phyloP scores from a whole-genome alignment of 2,329 filamentous ascomycete genomes.

The Pestalotiopsis fici region DNA sequence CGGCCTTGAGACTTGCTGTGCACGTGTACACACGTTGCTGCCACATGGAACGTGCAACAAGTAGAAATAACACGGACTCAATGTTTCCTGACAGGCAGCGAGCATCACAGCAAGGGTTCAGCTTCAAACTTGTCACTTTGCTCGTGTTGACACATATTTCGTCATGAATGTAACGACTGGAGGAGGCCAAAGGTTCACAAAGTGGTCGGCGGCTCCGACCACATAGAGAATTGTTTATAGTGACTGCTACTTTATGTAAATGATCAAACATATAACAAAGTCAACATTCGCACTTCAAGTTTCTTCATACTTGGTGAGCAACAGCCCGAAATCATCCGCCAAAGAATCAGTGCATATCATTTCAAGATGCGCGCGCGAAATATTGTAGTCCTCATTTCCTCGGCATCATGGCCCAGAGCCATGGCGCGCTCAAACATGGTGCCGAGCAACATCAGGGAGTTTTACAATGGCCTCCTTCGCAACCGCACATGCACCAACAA shows the following conservation, averaged over 20 bases:
- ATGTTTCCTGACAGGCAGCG: accelerated
- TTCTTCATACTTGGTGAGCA: too few species aligned
- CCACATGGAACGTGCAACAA: not conserved
- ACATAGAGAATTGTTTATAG: not conserved
- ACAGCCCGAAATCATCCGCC: not conserved
- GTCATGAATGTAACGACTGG: not conserved
- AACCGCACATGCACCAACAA: conserved; percentile 29
- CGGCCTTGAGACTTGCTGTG: not conserved
- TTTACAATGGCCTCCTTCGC: conserved; percentile 31
- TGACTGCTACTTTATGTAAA: not conserved
- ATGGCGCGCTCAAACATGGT: conserved; percentile 7
- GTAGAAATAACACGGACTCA: not conserved
- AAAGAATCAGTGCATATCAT: not conserved
- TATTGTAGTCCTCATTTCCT: not conserved
- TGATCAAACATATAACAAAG: not conserved
- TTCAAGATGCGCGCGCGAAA: not conserved
- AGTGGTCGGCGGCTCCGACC: not conserved
- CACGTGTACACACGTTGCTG: not conserved
- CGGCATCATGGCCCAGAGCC: not conserved
- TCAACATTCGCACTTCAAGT: too few species aligned
- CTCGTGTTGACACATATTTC: not conserved
- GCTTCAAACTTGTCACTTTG: not conserved
- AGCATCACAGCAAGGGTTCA: not conserved
- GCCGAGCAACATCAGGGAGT: conserved; percentile 24
- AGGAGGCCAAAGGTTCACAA: not conserved